Base-by-base conservation (phyloP, 2,329 filamentous ascomycete species). In the Aureobasidium namibiae region DNA sequence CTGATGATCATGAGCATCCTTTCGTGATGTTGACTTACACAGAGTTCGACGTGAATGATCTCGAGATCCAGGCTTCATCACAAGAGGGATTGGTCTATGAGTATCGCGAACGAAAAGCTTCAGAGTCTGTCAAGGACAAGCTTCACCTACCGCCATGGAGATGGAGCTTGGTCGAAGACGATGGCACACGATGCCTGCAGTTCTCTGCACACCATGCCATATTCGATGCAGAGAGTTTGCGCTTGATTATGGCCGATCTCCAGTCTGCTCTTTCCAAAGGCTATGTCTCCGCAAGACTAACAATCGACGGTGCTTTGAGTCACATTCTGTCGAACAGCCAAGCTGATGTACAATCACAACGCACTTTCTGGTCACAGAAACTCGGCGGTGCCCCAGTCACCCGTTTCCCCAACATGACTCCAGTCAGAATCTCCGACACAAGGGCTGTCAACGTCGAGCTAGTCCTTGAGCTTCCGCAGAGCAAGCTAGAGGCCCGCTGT, bases 201-300 rank as follows among this genome's bases (percentile, higher is more conserved):
- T 67, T 86, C 21, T 81, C 78, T 10, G 78, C 90, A 2, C 87
- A 95, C 63, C 92, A 96, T 73, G 88, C 89, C 0, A 75, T 96
- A 0, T 96, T 95, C 64, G 92, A 96, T 74, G 92, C 90, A 0
- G 79, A 83, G 41, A 91, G 90, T 9, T 74, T 96, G 11, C 76
- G 82, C 3, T 67, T 77, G 0, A 78, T 96, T 1, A 72, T 96
- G 1, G 67, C 75, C 0, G 82, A 87, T 64, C 75, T 95, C 13
- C 66, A 72, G 2, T 66, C 65, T 36, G 66, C 70, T 11, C 76
- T 81, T 34, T 61, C 67, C 9, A 70, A 67, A 4, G 61, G 66
- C 2, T 11, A 60, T 1, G 53, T 73, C 1, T 53, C 61, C 1
- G 48, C 61, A 8, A 62, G 67, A 3, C 46, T 66, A n/a, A 63